Conservation (phyloP, 495 filamentous ascomycete species). For the Cladorrhinum samala region DNA sequence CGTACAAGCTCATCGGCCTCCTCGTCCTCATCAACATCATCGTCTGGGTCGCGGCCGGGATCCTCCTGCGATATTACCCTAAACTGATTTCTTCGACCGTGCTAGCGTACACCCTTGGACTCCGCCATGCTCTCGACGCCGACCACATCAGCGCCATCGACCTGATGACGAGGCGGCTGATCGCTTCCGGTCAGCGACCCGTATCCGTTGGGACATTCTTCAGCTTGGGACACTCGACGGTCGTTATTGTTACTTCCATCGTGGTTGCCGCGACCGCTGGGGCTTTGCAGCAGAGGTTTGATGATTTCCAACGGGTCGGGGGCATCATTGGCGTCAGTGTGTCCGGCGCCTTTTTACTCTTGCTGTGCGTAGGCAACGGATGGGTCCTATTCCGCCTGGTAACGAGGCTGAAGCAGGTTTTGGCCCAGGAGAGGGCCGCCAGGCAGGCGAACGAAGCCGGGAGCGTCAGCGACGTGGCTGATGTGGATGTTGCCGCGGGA, state of each 20-base stretch:
- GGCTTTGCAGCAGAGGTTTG: conserved; percentile 72
- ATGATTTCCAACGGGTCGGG: conserved; percentile 72
- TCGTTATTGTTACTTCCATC: conserved; percentile 85
- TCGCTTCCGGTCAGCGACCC: conserved; percentile 77
- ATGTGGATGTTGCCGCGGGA: conserved; percentile 32
- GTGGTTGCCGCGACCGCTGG: conserved; percentile 86
- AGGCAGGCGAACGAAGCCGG: conserved; percentile 13
- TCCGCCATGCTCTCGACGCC: conserved; percentile 91
- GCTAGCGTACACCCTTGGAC: conserved; percentile 78
- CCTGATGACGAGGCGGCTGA: conserved; percentile 86
- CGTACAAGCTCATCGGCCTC: conserved; percentile 59
- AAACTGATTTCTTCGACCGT: conserved; percentile 71
- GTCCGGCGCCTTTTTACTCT: conserved; percentile 70
- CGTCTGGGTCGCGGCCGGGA: conserved; percentile 66
- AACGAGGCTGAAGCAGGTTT: conserved; percentile 54
- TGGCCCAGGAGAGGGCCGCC: conserved; percentile 33
- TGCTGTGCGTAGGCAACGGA: conserved; percentile 76
- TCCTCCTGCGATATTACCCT: conserved; percentile 54
- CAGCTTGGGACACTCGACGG: conserved; percentile 87
- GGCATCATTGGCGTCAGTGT: conserved; percentile 83
- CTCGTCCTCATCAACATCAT: conserved; percentile 61
- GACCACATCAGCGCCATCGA: conserved; percentile 97
- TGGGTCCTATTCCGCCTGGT: conserved; percentile 79
- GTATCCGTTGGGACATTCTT: conserved; percentile 97
- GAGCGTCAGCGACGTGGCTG: conserved; percentile 11